These are phyloP conservation scores for Lactarius evosmus DNA, from an alignment of 768 basidiomycete genomes.

Conservation along the genomic window DNA sequence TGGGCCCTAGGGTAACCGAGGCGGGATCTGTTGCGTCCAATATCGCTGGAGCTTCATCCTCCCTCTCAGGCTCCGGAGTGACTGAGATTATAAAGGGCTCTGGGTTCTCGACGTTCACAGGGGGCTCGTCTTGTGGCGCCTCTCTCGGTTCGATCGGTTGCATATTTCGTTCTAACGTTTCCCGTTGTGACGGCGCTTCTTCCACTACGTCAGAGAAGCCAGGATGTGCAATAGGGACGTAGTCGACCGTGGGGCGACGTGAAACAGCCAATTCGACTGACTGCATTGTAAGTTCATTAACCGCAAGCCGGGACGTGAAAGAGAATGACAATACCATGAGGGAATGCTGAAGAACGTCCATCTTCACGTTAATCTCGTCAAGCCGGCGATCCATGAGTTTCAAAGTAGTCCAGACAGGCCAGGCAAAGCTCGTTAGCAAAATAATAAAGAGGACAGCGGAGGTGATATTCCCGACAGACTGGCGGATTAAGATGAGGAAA, in stretches of 20 bases:
- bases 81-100: not conserved
- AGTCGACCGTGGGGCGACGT: not conserved
- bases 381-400: conserved; percentile 1
- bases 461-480: not conserved
- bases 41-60: not conserved
- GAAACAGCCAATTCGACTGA: not conserved
- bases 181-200: not conserved
- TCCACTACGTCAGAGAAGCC: not conserved
- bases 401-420: conserved; percentile 7
- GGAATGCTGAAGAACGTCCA: conserved; percentile 11
- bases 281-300: not conserved
- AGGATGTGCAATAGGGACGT: not conserved
- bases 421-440: conserved; percentile 8
- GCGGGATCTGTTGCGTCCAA: not conserved
- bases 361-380: not conserved
- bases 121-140: not conserved
- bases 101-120: not conserved
- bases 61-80: not conserved
- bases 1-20: not conserved
- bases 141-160: not conserved
- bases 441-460: conserved; percentile 4
- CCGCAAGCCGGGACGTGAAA: not conserved
- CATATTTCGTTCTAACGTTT: not conserved
- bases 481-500: conserved; percentile 1
- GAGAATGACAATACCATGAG: not conserved